Percentiles rank a stretch among this genome's conserved stretches.
Conservation (phyloP, 164 flowering plant genomes). For the Kalanchoe fedtschenkoi region DNA sequence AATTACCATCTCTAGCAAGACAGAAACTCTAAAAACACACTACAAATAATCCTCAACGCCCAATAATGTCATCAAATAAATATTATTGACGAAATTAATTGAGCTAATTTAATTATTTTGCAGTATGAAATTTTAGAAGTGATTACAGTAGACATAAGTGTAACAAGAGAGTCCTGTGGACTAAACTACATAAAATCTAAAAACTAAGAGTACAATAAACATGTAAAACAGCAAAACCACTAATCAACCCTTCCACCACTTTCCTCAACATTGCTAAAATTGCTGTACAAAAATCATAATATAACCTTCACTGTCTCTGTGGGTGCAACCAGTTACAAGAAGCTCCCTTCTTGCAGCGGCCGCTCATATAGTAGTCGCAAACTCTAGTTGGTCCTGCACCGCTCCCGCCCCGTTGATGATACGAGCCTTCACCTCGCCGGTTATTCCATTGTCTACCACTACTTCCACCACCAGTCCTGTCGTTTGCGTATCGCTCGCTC, state of each 20-base stretch:
- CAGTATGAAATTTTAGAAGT: no score
- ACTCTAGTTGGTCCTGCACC: conserved; percentile 11
- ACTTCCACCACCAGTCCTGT: conserved; percentile 32
- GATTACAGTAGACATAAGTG: no score
- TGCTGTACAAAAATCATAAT: conserved; percentile 18
- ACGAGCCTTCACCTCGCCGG: conserved; percentile 33
- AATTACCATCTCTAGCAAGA: no score
- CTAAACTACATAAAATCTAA: no score
- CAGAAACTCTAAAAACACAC: no score
- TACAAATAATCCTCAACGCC: no score
- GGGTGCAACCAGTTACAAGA: conserved; percentile 49
- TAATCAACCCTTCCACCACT: background rate
- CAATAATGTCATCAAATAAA: no score
- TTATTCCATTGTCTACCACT: conserved; percentile 43
- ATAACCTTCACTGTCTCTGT: conserved; percentile 12
- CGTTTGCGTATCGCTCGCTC: conserved; percentile 33
- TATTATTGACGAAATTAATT: no score
- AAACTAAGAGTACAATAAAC: no score
- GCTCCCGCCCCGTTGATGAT: conserved; percentile 23
- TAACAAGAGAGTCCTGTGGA: no score
- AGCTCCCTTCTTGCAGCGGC: conserved; percentile 73
- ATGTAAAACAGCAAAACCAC: background rate
- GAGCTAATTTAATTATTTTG: no score
- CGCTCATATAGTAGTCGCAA: conserved; percentile 49
- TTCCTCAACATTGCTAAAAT: conserved; percentile 3